Conservation (phyloP, 2,329 filamentous ascomycete species). For the Ceratocystis diversiconidia region DNA sequence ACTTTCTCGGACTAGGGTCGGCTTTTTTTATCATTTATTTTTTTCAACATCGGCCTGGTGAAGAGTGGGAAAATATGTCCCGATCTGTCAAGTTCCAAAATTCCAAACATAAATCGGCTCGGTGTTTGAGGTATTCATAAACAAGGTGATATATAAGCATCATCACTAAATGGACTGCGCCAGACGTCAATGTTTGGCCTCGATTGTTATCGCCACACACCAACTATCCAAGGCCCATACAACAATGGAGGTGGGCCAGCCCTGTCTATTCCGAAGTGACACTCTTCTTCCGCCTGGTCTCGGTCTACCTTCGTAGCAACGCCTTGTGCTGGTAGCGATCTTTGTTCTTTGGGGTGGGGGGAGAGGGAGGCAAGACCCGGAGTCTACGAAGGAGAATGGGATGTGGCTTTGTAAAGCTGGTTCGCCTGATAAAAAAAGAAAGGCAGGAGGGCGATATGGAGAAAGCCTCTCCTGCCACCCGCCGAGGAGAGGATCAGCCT, state of each 20-base stretch:
- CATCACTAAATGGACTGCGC: neutral
- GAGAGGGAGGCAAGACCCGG: neutral
- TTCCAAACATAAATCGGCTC: neutral
- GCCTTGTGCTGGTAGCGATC: neutral
- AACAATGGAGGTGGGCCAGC: neutral
- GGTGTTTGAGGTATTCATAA: neutral
- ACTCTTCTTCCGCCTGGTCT: neutral
- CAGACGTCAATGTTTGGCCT: too few species aligned
- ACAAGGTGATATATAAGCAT: neutral
- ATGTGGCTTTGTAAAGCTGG: neutral
- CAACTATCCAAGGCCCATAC: neutral
- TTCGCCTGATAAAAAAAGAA: slow-evolving; percentile 1
- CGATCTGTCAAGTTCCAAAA: neutral
- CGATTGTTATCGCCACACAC: too few species aligned
- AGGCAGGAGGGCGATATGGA: neutral
- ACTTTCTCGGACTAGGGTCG: neutral
- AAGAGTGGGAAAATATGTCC: neutral
- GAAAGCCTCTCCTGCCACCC: neutral
- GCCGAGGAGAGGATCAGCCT: neutral
- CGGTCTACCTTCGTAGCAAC: neutral
- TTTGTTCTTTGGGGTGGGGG: neutral
- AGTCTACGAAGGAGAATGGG: neutral
- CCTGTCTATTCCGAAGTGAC: neutral
- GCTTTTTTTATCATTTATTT: neutral
- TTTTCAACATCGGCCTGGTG: neutral